Evolutionary conservation across 768 basidiomycete species (phyloP), one percentile per base, ranked within the genome.

Genomic region (Lactifluus subvellereus): DNA sequence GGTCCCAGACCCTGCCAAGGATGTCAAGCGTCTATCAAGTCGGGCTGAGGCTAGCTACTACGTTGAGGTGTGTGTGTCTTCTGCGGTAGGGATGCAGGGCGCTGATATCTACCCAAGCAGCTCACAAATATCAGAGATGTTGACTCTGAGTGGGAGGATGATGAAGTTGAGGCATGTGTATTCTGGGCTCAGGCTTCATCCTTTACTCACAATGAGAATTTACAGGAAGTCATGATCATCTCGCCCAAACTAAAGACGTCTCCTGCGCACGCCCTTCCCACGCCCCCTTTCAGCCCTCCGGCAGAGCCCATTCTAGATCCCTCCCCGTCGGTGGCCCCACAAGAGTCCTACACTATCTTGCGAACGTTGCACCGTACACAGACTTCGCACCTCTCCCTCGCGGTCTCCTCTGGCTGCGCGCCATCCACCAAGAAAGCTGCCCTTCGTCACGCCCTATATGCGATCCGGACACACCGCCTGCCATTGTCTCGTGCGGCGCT

Each of bases 101-200:
- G 22, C 65, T 60, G 16, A 60, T 48, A 18, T 14, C 42, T 14
- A 16, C 14, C 33, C 20, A 49, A 67, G 67, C 65, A 66, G 56
- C 43, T 68, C 20, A 60, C 58, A 32, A 66, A 68, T 49, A 66
- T 68, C 7, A 47, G 53, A 50, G 67, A 68, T 48, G 18, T 68
- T 50, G 67, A 68, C 32, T 66, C 65, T 8, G 67, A 68, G 40
- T 68, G 67, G 67, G 67, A 68, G 9, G 67, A 68, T 6, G 67
- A 68, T 38, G 67, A 68, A 16, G 65, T 68, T 20, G 67, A 68
- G 55, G 67, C 52, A 57, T 53, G 67, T 45, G 20, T 10, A 30
- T 56, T 32, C 22, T 14, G 0, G 27, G 3, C 16, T 54, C 42
- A 8, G 16, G 22, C 40, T 40, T 55, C 37, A 30, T 47, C 47